phyloP scores from a whole-genome alignment of 2,329 filamentous ascomycete species.

The Blastomyces gilchristii region DNA sequence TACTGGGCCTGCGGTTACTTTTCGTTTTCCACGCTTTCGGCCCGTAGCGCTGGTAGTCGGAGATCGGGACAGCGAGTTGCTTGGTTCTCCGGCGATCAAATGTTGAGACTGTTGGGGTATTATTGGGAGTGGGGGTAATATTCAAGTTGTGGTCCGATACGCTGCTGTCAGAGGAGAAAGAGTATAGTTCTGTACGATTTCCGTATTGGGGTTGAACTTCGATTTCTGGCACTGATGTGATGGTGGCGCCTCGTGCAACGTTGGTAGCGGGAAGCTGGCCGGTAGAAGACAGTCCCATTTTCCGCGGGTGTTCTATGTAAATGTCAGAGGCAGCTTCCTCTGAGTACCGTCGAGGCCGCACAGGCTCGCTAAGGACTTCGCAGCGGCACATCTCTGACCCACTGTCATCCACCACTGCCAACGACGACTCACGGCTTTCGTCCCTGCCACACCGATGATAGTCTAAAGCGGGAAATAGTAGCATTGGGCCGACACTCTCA shows the following conservation, averaged over 20 bases:
- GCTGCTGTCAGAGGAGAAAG: background rate
- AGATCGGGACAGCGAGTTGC: constrained; percentile 5
- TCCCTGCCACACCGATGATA: background rate
- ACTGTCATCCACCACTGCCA: background rate
- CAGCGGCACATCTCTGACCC: background rate
- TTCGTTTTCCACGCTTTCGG: constrained; percentile 2
- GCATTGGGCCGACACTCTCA: background rate
- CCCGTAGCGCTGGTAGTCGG: constrained; percentile 4
- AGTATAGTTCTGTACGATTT: constrained; percentile 1
- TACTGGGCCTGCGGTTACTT: background rate
- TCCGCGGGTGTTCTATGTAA: background rate
- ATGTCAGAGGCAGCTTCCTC: background rate
- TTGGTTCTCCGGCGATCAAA: background rate
- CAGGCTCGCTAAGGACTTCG: background rate
- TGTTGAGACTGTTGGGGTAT: background rate
- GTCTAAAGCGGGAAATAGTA: background rate
- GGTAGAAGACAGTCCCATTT: background rate
- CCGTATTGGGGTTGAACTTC: background rate
- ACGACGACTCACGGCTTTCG: background rate
- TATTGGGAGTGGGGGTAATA: constrained; percentile 2
- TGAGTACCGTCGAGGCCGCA: background rate
- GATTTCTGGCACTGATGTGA: background rate
- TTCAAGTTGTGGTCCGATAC: background rate
- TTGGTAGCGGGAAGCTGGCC: background rate
- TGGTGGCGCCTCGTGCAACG: background rate